phyloP scores from a whole-genome alignment of 1,284 basidiomycete genomes.

The Anthracocystis setariae region DNA sequence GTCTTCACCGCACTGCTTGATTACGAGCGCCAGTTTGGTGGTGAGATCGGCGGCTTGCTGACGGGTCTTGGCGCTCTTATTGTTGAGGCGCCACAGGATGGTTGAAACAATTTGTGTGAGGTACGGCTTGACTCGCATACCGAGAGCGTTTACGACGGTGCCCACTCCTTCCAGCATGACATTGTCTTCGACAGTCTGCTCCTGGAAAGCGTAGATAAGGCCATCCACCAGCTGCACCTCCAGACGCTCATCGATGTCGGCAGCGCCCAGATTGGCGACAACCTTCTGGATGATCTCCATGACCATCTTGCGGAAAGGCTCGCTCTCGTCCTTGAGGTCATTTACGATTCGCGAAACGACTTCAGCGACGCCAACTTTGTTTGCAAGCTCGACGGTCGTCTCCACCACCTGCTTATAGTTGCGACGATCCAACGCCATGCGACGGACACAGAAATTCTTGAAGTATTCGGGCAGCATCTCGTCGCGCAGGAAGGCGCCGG shows the following conservation, averaged over 20 bases:
- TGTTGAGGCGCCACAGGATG: constrained; percentile 97
- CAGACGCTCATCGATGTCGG: constrained; percentile 94
- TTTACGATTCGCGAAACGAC: constrained; percentile 95
- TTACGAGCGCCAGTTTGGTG: constrained; percentile 90
- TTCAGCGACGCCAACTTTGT: constrained; percentile 94
- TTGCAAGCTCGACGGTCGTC: constrained; percentile 95
- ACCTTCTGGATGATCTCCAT: constrained; percentile 99
- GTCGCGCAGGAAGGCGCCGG: constrained; percentile 73
- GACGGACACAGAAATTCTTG: constrained; percentile 93
- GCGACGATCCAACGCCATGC: constrained; percentile 95
- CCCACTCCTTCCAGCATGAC: constrained; percentile 99
- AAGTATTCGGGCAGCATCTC: constrained; percentile 99
- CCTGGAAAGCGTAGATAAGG: constrained; percentile 99
- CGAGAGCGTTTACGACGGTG: constrained; percentile 93
- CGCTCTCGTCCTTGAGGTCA: constrained; percentile 82
- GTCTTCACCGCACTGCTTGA: constrained; percentile 98
- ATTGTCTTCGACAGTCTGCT: constrained; percentile 97
- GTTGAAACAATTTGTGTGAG: constrained; percentile 99
- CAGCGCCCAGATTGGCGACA: constrained; percentile 87
- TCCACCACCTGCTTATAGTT: constrained; percentile 98
- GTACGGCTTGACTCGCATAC: constrained; percentile 97
- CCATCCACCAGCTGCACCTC: constrained; percentile 95
- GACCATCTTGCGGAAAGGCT: constrained; percentile 99
- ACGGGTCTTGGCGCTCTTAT: constrained; percentile 98
- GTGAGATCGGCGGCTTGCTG: constrained; percentile 98